phyloP scores from a whole-genome alignment of 2,329 filamentous ascomycete species.

The Colletotrichum higginsianum region DNA sequence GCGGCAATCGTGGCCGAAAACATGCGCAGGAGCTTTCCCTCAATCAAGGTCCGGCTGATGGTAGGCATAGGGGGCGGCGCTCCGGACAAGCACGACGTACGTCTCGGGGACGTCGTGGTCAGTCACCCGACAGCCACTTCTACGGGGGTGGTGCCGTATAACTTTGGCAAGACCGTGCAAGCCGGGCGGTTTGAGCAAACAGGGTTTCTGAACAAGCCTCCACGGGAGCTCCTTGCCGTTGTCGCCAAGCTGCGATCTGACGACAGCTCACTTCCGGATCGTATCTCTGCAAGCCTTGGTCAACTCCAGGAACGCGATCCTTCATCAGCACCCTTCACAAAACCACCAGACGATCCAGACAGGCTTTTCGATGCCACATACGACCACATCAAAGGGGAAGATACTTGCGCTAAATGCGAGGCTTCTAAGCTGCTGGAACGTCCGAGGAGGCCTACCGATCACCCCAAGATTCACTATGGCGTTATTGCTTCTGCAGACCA shows the following conservation, averaged over 20 bases:
- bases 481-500: constrained; percentile 38
- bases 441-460: background rate
- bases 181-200: constrained; percentile 28
- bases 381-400: background rate
- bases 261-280: background rate
- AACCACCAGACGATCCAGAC: background rate
- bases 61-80: background rate
- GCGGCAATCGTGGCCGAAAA: background rate
- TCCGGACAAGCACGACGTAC: constrained; percentile 50
- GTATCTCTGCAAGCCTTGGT: background rate
- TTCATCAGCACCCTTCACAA: background rate
- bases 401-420: constrained; percentile 10
- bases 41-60: background rate
- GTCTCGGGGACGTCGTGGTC: constrained; percentile 44
- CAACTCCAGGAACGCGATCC: background rate
- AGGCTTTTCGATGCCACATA: constrained; percentile 17
- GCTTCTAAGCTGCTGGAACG: background rate
- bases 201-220: constrained; percentile 42
- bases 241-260: constrained; percentile 29
- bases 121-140: constrained; percentile 17
- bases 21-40: constrained; percentile 4
- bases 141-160: constrained; percentile 47
- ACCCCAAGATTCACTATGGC: constrained; percentile 41
- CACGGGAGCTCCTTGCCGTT: constrained; percentile 34
- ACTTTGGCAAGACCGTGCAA: constrained; percentile 46